phyloP scores from a whole-genome alignment of 1,284 basidiomycete species.

The Wallemia hederae region DNA sequence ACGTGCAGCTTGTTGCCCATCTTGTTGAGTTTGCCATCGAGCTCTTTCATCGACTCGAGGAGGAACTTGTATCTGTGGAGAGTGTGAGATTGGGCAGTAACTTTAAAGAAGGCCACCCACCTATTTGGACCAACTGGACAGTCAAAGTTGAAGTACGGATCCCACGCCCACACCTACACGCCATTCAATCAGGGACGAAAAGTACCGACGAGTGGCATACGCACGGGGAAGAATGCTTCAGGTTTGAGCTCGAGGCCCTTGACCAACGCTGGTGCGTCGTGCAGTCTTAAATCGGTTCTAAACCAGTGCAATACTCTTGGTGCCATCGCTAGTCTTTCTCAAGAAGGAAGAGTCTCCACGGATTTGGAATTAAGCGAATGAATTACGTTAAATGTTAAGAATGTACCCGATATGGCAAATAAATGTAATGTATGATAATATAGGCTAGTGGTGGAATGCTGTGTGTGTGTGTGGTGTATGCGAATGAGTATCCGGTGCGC shows the following conservation, averaged over 20 bases:
- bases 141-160: background rate
- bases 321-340: background rate
- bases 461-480: too few species aligned
- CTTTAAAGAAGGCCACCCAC: background rate
- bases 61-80: background rate
- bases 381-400: too few species aligned
- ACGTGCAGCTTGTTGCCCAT: slow-evolving; percentile 1
- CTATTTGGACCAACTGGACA: background rate
- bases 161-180: background rate
- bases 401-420: too few species aligned
- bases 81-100: too few species aligned
- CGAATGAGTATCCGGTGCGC: too few species aligned
- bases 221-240: slow-evolving; percentile 19
- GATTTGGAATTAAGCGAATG: too few species aligned
- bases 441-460: too few species aligned
- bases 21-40: background rate
- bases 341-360: too few species aligned
- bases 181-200: background rate
- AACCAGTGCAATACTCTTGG: slow-evolving; percentile 21
- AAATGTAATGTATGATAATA: too few species aligned
- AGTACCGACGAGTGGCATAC: slow-evolving; percentile 2
- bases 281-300: slow-evolving; percentile 22
- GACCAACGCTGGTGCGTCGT: slow-evolving; percentile 22
- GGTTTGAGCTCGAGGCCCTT: slow-evolving; percentile 19
- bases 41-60: background rate